Conservation (phyloP, 2,329 filamentous ascomycete genomes). For the Leptodontidium sp. region DNA sequence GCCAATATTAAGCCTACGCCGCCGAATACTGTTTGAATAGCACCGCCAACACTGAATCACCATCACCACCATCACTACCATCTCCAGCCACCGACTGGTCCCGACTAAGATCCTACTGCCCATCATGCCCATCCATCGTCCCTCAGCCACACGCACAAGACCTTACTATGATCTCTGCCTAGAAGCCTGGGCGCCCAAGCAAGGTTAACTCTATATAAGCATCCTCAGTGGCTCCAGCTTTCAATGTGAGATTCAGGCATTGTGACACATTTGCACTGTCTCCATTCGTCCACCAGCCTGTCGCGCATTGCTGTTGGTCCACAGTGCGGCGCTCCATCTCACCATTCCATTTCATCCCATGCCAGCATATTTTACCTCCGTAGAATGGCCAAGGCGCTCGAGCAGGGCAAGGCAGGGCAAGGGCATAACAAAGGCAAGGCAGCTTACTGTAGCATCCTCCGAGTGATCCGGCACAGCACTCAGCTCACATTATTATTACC, state of each 20-base stretch:
- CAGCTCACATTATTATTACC: neutral
- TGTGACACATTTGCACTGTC: slow-evolving; percentile 3
- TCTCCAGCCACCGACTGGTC: neutral
- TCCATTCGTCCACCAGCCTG: neutral
- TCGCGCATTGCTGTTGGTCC: neutral
- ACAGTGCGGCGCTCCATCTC: neutral
- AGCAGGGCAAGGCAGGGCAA: neutral
- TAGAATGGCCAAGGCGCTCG: too few relatives aligned
- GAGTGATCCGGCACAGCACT: slow-evolving; percentile 17
- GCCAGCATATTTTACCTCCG: neutral
- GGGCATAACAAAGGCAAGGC: slow-evolving; percentile 3
- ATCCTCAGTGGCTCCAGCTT: slow-evolving; percentile 13
- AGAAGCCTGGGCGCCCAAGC: slow-evolving; percentile 1
- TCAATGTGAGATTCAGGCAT: slow-evolving; percentile 1
- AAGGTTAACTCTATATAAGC: slow-evolving; percentile 12
- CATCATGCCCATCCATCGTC: neutral
- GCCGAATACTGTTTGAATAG: slow-evolving; percentile 5
- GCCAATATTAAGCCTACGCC: neutral
- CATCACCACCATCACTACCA: neutral
- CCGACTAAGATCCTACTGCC: neutral
- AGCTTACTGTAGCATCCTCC: slow-evolving; percentile 15
- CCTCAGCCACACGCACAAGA: slow-evolving; percentile 13
- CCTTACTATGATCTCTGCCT: neutral
- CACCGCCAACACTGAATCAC: neutral
- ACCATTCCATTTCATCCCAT: neutral